Conservation (phyloP, 306 rosid species). For the Cucurbita maxima region DNA sequence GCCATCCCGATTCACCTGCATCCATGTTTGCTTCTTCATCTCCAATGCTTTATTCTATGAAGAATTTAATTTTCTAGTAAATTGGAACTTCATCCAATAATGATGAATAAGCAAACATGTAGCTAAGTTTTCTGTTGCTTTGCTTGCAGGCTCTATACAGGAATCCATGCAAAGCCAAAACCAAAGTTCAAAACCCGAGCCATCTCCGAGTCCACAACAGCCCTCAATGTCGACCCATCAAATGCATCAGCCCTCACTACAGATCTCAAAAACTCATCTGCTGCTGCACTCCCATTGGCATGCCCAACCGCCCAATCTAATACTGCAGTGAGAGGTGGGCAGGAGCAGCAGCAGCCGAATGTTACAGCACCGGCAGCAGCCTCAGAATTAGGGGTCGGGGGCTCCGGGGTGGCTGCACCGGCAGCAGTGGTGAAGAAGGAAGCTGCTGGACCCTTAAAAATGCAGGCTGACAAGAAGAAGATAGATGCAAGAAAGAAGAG, state of each 20-base stretch:
- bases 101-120: not conserved
- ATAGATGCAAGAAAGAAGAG: constrained; percentile 96
- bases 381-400: constrained; percentile 23
- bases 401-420: constrained; percentile 14
- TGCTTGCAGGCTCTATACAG: constrained; percentile 61
- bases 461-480: constrained; percentile 81
- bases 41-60: not conserved
- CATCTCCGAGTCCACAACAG: constrained; percentile 84
- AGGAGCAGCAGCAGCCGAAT: constrained; percentile 30
- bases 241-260: constrained; percentile 38
- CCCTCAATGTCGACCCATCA: constrained; percentile 71
- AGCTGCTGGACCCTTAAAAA: constrained; percentile 35
- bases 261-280: constrained; percentile 41
- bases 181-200: constrained; percentile 82
- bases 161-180: constrained; percentile 91
- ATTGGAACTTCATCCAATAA: not conserved
- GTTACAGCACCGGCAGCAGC: constrained; percentile 6
- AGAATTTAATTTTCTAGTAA: not conserved
- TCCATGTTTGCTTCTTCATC: not conserved
- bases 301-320: constrained; percentile 25
- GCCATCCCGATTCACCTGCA: too few relatives aligned
- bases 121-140: not conserved
- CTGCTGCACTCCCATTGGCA: constrained; percentile 35
- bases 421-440: constrained; percentile 38
- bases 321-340: constrained; percentile 19